A percentile compares a stretch with the other conserved stretches of the same genome.
phyloP scores from a whole-genome alignment of 1,139 yeast genomes.

The Sugiyamaella novakii region DNA sequence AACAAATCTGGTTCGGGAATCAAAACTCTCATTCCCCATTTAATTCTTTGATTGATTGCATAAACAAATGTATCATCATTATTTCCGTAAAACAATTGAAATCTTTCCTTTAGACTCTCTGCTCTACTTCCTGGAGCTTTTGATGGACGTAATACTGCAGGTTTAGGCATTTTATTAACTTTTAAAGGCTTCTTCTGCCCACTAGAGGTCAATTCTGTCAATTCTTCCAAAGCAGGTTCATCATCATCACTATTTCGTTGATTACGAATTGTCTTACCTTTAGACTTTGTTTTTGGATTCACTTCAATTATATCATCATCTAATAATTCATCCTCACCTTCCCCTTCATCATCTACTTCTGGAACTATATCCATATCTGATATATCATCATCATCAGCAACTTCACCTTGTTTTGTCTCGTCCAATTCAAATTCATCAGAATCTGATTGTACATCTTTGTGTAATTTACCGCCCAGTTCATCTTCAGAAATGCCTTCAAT shows the following conservation, averaged over 20 bases:
- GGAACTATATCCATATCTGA: constrained; percentile 18
- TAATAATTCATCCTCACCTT: constrained; percentile 11
- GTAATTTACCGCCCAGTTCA: constrained; percentile 16
- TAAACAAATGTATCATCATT: constrained; percentile 25
- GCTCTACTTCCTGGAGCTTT: constrained; percentile 18
- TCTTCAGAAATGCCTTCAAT: constrained; percentile 30
- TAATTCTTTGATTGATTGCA: constrained; percentile 27
- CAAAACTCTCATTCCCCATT: constrained; percentile 26
- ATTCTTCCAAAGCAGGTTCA: no score
- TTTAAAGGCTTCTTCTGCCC: not conserved
- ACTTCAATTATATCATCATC: not conserved
- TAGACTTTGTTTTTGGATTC: not conserved
- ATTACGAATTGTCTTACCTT: no score
- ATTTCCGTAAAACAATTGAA: constrained; percentile 29
- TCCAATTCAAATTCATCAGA: constrained; percentile 32
- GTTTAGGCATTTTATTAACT: not conserved
- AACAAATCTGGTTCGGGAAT: constrained; percentile 13
- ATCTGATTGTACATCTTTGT: constrained; percentile 26
- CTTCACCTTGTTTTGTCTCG: constrained; percentile 24
- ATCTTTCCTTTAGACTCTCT: constrained; percentile 30
- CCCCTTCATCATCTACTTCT: constrained; percentile 24
- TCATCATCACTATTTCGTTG: no score
- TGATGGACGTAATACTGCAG: constrained; percentile 1
- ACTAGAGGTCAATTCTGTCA: not conserved
- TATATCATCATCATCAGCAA: constrained; percentile 19